A percentile compares a stretch with the other conserved stretches of the same genome.
Conservation (phyloP, 306 rosid species). For the Acacia crassicarpa region DNA sequence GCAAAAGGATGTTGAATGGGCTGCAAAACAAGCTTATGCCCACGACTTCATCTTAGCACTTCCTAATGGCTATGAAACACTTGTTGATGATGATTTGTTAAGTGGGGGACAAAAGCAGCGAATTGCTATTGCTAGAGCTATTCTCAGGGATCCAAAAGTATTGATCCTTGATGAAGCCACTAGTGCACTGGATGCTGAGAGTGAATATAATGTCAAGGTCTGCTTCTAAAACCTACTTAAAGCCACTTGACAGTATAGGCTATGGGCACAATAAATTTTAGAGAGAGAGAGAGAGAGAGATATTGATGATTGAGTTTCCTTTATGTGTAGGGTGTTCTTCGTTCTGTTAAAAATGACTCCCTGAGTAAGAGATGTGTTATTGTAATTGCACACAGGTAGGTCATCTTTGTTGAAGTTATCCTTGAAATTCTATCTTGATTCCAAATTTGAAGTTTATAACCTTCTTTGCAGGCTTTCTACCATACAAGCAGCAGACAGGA, state of each 20-base stretch:
- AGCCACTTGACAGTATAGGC: background rate
- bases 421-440: slow-evolving; percentile 11
- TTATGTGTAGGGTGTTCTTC: slow-evolving; percentile 75
- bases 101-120: slow-evolving; percentile 99
- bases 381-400: slow-evolving; percentile 86
- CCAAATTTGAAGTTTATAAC: slow-evolving; percentile 11
- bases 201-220: slow-evolving; percentile 90
- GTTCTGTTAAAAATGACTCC: slow-evolving; percentile 70
- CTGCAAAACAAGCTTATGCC: slow-evolving; percentile 93
- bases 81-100: slow-evolving; percentile 88
- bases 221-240: slow-evolving; percentile 26
- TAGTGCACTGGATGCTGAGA: slow-evolving; percentile 96
- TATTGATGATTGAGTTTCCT: slow-evolving; percentile 30
- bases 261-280: background rate
- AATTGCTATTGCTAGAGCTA: slow-evolving; percentile 93
- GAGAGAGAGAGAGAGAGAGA: slow-evolving; percentile 9
- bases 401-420: slow-evolving; percentile 17
- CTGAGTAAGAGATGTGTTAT: slow-evolving; percentile 69
- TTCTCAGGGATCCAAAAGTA: slow-evolving; percentile 89
- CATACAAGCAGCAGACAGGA: slow-evolving; percentile 91
- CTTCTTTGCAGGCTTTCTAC: slow-evolving; percentile 81
- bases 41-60: slow-evolving; percentile 81
- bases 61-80: slow-evolving; percentile 82
- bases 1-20: slow-evolving; percentile 86
- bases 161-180: slow-evolving; percentile 98